Evolutionary conservation across 2,329 filamentous ascomycete genomes (phyloP).

Genomic region (Verticillium nonalfalfae): DNA sequence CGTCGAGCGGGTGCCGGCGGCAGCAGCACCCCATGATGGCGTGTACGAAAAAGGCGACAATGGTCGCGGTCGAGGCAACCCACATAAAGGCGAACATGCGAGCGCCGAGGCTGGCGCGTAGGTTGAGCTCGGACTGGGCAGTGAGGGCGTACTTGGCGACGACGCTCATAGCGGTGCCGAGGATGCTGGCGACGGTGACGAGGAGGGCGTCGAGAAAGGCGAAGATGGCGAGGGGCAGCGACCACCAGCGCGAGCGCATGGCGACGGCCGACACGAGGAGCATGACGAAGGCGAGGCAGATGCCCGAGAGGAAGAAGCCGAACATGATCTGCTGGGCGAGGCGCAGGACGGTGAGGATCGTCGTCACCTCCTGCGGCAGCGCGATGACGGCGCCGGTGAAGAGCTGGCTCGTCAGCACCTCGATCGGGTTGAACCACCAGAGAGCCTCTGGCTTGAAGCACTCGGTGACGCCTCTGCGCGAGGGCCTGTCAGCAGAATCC

Average conservation of each 20-base stretch:
- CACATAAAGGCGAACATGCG: conserved; percentile 88
- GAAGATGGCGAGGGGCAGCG: conserved; percentile 61
- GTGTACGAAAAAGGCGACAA: conserved; percentile 69
- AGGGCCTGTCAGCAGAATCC: conserved; percentile 34
- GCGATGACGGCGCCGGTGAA: conserved; percentile 78
- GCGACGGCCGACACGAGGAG: conserved; percentile 59
- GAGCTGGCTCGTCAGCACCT: conserved; percentile 73
- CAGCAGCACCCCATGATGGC: conserved; percentile 75
- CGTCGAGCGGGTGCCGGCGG: conserved; percentile 1
- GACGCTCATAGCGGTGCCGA: conserved; percentile 75
- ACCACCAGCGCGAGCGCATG: conserved; percentile 48
- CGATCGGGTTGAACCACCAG: conserved; percentile 89
- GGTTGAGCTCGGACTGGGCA: conserved; percentile 67
- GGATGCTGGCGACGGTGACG: conserved; percentile 61
- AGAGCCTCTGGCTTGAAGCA: conserved; percentile 66
- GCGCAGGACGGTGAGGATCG: conserved; percentile 67
- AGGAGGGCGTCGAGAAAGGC: conserved; percentile 62
- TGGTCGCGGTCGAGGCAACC: conserved; percentile 62
- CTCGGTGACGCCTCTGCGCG: conserved; percentile 58
- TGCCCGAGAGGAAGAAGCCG: conserved; percentile 70
- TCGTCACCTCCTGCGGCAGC: conserved; percentile 65
- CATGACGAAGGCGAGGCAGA: conserved; percentile 64
- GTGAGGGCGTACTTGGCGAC: conserved; percentile 75
- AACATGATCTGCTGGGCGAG: conserved; percentile 83
- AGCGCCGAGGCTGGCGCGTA: conserved; percentile 60